Evolutionary conservation across 371 early-diverging fungal species (phyloP).

Genomic region (Lichtheimia ornata): DNA sequence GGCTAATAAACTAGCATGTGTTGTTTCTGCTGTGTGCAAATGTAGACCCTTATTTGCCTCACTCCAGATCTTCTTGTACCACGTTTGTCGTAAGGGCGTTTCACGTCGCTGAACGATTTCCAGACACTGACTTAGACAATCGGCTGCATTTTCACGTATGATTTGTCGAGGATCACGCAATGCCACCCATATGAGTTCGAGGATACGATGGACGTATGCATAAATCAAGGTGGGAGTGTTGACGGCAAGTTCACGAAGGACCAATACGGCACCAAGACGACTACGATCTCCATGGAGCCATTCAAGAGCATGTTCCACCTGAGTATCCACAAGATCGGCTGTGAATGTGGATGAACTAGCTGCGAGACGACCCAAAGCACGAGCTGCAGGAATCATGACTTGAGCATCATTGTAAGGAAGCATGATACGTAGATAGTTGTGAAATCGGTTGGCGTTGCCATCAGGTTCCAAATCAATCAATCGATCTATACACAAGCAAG

Average conservation of each 20-base stretch:
- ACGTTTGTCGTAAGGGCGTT: slow-evolving; percentile 61
- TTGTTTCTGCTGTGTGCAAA: slow-evolving; percentile 73
- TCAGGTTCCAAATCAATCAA: slow-evolving; percentile 87
- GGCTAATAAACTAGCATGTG: slow-evolving; percentile 88
- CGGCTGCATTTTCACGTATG: slow-evolving; percentile 88
- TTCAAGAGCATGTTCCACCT: slow-evolving; percentile 87
- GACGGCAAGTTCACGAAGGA: slow-evolving; percentile 81
- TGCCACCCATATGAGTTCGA: slow-evolving; percentile 88
- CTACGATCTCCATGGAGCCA: slow-evolving; percentile 88
- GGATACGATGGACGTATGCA: slow-evolving; percentile 80
- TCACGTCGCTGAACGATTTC: slow-evolving; percentile 85
- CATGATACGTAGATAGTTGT: slow-evolving; percentile 84
- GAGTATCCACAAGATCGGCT: slow-evolving; percentile 85
- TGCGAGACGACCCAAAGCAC: slow-evolving; percentile 81
- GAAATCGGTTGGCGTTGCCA: slow-evolving; percentile 85
- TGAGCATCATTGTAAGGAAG: slow-evolving; percentile 83
- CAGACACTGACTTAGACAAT: slow-evolving; percentile 84
- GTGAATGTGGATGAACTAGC: slow-evolving; percentile 78
- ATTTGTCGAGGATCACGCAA: slow-evolving; percentile 81
- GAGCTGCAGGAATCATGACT: slow-evolving; percentile 83
- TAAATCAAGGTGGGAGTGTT: slow-evolving; percentile 89
- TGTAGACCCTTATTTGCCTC: slow-evolving; percentile 82
- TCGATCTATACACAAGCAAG: slow-evolving; percentile 57
- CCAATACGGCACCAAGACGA: slow-evolving; percentile 86
- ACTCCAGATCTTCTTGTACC: slow-evolving; percentile 85